A percentile compares a stretch with the other conserved stretches of the same genome.
Evolutionary conservation across 805 yeast genomes (phyloP).

Genomic region (Wickerhamiella spandovensis): DNA sequence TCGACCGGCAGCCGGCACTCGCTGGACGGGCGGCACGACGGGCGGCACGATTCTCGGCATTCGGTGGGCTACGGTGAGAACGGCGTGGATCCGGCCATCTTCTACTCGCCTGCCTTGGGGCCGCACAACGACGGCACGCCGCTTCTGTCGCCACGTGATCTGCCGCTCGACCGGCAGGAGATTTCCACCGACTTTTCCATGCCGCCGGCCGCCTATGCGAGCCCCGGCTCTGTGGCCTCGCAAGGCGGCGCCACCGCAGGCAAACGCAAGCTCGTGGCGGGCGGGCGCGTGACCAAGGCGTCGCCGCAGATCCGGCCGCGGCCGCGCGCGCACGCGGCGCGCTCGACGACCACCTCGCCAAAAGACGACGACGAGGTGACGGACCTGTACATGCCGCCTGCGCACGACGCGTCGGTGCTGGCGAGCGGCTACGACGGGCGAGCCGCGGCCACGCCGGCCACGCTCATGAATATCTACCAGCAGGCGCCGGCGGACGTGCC

Average conservation of each 20-base stretch:
- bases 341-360: not conserved
- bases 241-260: not conserved
- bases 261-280: not conserved
- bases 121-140: conserved; percentile 1
- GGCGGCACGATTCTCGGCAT: not conserved
- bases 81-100: not conserved
- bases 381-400: not conserved
- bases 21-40: not conserved
- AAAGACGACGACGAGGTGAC: not conserved
- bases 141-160: not conserved
- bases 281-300: not conserved
- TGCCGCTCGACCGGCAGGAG: not conserved
- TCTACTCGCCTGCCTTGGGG: conserved; percentile 2
- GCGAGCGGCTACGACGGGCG: not conserved
- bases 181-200: not conserved
- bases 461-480: not conserved
- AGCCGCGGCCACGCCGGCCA: conserved; percentile 1
- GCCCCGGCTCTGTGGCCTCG: not conserved
- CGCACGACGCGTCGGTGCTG: not conserved
- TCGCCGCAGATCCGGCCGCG: not conserved
- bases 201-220: not conserved
- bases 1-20: not conserved
- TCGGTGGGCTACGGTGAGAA: not conserved
- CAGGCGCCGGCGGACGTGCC: not conserved
- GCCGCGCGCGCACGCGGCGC: not conserved